Percentiles rank a stretch among this genome's conserved stretches.
Evolutionary conservation across 768 basidiomycete species (phyloP).

Genomic region (Agrocybe pediades): DNA sequence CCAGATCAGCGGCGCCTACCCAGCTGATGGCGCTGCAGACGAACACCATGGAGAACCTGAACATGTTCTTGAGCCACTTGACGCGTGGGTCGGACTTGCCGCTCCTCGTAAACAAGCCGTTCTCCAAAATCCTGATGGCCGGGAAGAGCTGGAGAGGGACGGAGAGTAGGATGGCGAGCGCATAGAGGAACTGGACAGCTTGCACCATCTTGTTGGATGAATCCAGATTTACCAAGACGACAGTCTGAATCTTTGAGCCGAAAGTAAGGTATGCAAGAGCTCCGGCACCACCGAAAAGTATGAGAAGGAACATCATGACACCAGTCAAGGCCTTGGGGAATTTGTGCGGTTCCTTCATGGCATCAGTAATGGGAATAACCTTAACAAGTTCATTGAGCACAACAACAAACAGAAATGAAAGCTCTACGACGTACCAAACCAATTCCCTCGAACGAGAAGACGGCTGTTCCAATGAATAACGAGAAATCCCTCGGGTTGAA

Average conservation of each 20-base stretch:
- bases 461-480: constrained; percentile 95
- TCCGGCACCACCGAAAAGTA: constrained; percentile 88
- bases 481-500: constrained; percentile 93
- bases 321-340: constrained; percentile 87
- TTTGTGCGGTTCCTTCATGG: constrained; percentile 94
- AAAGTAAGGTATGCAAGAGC: constrained; percentile 87
- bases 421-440: constrained; percentile 64
- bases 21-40: constrained; percentile 82
- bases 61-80: constrained; percentile 97
- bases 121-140: constrained; percentile 95
- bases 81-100: constrained; percentile 81
- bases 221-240: constrained; percentile 93
- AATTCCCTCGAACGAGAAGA: constrained; percentile 98
- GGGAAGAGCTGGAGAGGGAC: constrained; percentile 97
- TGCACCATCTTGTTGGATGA: constrained; percentile 84
- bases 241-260: constrained; percentile 85
- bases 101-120: constrained; percentile 85
- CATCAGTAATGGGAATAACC: constrained; percentile 95
- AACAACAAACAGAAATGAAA: not conserved
- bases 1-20: constrained; percentile 84
- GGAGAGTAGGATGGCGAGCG: constrained; percentile 90
- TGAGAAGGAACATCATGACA: constrained; percentile 87
- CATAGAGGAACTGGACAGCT: constrained; percentile 82
- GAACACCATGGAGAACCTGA: constrained; percentile 74
- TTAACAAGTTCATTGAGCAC: constrained; percentile 24